These are phyloP conservation scores for Yamadazyma taylorii DNA, from an alignment of 1,139 yeast species.

Conservation along the genomic window DNA sequence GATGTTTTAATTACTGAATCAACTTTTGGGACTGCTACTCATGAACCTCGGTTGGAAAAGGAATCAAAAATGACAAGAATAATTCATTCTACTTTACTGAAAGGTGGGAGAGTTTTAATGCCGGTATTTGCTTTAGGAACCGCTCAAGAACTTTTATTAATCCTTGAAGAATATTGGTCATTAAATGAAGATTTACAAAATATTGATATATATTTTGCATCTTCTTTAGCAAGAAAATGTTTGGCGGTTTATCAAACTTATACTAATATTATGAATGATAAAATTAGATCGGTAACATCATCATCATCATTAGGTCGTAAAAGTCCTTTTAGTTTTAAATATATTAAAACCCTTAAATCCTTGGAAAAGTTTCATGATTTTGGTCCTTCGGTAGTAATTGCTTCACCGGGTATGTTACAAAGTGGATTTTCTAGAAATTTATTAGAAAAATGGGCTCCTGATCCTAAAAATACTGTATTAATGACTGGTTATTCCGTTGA, in stretches of 20 bases:
- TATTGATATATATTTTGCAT: constrained; percentile 85
- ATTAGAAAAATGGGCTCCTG: constrained; percentile 96
- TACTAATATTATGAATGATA: constrained; percentile 95
- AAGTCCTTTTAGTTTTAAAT: constrained; percentile 90
- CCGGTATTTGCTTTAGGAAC: constrained; percentile 97
- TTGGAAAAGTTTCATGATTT: constrained; percentile 86
- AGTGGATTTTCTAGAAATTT: constrained; percentile 91
- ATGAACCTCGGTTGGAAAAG: constrained; percentile 84
- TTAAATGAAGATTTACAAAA: constrained; percentile 78
- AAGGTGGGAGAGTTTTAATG: constrained; percentile 88
- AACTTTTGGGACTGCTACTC: constrained; percentile 97
- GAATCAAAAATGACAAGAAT: constrained; percentile 78
- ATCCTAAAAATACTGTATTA: constrained; percentile 81
- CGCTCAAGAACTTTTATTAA: constrained; percentile 88
- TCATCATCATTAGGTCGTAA: constrained; percentile 43
- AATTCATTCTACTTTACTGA: constrained; percentile 78
- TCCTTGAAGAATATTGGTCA: constrained; percentile 93
- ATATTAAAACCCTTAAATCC: constrained; percentile 75
- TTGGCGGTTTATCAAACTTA: constrained; percentile 97
- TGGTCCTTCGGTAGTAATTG: constrained; percentile 95
- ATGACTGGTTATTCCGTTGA: constrained; percentile 97
- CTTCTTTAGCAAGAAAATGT: constrained; percentile 91
- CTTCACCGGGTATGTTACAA: constrained; percentile 98
- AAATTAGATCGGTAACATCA: constrained; percentile 74
- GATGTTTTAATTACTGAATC: constrained; percentile 92